phyloP scores from a whole-genome alignment of 1,139 yeast genomes.

The Protomyces macrosporus region DNA sequence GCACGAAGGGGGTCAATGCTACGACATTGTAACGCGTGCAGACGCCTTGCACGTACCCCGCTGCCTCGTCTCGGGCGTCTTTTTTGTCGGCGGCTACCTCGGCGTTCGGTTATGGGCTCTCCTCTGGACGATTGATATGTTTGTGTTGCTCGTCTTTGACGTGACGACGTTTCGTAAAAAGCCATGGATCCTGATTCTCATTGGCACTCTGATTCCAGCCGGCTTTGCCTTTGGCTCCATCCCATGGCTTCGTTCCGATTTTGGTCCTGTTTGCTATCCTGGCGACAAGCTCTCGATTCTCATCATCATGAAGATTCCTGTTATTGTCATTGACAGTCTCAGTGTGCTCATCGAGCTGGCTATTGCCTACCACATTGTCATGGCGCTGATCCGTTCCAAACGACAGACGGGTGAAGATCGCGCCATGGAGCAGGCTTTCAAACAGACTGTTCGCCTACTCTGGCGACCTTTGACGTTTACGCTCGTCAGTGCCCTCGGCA shows the following conservation, averaged over 20 bases:
- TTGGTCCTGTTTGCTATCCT: background rate
- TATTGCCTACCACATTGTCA: background rate
- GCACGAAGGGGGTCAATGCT: background rate
- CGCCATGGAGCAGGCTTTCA: background rate
- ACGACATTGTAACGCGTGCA: slow-evolving; percentile 13
- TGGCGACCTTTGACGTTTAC: background rate
- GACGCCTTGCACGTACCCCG: slow-evolving; percentile 11
- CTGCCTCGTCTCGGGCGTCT: slow-evolving; percentile 8
- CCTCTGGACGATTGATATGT: slow-evolving; percentile 9
- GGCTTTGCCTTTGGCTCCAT: background rate
- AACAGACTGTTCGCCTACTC: background rate
- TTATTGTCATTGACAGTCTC: background rate
- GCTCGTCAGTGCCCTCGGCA: background rate
- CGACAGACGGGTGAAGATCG: background rate
- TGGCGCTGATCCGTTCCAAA: background rate
- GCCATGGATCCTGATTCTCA: background rate
- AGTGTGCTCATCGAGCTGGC: background rate
- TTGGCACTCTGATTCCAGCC: background rate
- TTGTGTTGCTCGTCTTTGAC: background rate
- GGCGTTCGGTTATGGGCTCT: slow-evolving; percentile 2
- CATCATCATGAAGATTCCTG: background rate
- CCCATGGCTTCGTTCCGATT: background rate
- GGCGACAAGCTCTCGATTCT: background rate
- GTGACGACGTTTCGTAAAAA: background rate
- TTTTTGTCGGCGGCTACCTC: slow-evolving; percentile 7